These are phyloP conservation scores for Cicer chorassanicum DNA, from an alignment of 306 rosid species.

Conservation along the genomic window DNA sequence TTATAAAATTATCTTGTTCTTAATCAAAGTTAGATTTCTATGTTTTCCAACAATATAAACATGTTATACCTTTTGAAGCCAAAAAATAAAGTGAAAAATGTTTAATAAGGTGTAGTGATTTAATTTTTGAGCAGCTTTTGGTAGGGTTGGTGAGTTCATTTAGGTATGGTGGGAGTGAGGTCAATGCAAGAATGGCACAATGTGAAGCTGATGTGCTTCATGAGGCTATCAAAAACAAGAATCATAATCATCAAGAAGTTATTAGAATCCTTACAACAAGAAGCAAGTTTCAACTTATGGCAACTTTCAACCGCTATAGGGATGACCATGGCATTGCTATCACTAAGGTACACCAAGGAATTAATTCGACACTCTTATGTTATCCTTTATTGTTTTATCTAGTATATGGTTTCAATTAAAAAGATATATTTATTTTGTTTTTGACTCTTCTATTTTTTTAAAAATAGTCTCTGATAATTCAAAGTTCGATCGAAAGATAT, in stretches of 20 bases:
- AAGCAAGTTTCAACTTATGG: slow-evolving; percentile 73
- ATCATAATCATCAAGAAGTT: slow-evolving; percentile 57
- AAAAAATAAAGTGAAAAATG: not conserved
- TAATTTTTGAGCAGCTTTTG: slow-evolving; percentile 57
- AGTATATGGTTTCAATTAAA: not conserved
- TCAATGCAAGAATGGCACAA: slow-evolving; percentile 57
- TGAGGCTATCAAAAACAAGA: slow-evolving; percentile 62
- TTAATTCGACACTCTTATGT: not conserved
- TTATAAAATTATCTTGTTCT: too few species aligned
- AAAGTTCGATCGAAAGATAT: too few species aligned
- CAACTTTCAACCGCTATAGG: slow-evolving; percentile 70
- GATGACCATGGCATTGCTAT: slow-evolving; percentile 72
- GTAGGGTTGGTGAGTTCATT: slow-evolving; percentile 67
- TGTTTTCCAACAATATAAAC: too few species aligned
- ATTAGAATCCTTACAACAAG: slow-evolving; percentile 79
- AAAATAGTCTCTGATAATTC: too few species aligned
- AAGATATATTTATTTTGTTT: too few species aligned
- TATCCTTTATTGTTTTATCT: not conserved
- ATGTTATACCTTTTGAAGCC: too few species aligned
- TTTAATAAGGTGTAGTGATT: not conserved
- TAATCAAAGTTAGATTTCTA: too few species aligned
- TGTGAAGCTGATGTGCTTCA: slow-evolving; percentile 72
- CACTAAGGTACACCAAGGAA: slow-evolving; percentile 59
- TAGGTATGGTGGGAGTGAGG: slow-evolving; percentile 58
- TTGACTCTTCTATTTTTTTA: too few species aligned